These are phyloP conservation scores for Entomortierella chlamydospora DNA, from an alignment of 192 early-diverging fungal species.

Conservation along the genomic window DNA sequence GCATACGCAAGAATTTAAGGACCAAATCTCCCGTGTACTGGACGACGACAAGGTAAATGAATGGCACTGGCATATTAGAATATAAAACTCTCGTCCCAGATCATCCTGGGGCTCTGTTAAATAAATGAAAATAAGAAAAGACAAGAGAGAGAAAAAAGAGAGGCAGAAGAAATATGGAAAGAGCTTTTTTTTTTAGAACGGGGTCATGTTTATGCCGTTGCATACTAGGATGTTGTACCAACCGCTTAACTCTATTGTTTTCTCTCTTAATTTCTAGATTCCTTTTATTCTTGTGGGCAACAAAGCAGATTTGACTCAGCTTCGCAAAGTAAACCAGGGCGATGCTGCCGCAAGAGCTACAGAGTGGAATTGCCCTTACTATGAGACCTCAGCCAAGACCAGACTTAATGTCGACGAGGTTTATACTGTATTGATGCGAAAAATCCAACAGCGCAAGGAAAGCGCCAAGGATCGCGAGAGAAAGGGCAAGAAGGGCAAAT, in stretches of 20 bases:
- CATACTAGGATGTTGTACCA: background rate
- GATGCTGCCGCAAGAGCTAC: conserved; percentile 69
- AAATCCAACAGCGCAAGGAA: conserved; percentile 78
- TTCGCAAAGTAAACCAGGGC: conserved; percentile 68
- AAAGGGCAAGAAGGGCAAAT: conserved; percentile 51
- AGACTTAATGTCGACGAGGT: conserved; percentile 84
- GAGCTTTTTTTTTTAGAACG: background rate
- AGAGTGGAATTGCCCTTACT: conserved; percentile 79
- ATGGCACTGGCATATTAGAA: conserved; percentile 2
- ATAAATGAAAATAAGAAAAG: background rate
- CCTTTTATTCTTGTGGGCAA: conserved; percentile 89
- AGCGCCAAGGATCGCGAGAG: conserved; percentile 54
- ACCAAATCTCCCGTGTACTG: conserved; percentile 86
- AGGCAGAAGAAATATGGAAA: background rate
- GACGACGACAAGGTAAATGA: conserved; percentile 77
- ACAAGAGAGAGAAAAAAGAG: background rate
- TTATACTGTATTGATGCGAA: conserved; percentile 79
- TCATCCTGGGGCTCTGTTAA: background rate
- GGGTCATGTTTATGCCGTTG: background rate
- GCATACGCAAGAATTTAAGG: conserved; percentile 86
- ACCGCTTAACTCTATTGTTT: background rate
- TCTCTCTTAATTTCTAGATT: conserved; percentile 49
- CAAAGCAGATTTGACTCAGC: conserved; percentile 73
- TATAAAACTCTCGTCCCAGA: background rate
- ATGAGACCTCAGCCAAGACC: conserved; percentile 82